These are phyloP conservation scores for Curvularia sp. DNA, from an alignment of 2,329 filamentous ascomycete genomes.

Conservation along the genomic window DNA sequence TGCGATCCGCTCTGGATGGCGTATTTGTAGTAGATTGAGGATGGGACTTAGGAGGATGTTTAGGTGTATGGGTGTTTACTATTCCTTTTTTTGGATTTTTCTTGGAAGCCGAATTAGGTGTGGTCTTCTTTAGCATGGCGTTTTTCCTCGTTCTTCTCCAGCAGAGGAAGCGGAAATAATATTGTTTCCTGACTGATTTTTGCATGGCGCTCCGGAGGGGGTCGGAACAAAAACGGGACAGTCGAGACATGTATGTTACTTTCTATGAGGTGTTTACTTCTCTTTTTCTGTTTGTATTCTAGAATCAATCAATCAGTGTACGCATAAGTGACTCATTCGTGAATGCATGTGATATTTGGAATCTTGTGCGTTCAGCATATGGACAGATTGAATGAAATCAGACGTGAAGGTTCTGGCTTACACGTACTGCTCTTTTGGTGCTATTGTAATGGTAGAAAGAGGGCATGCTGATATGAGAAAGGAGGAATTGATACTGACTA, in stretches of 20 bases:
- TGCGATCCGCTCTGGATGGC: slow-evolving; percentile 98
- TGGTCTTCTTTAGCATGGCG: background rate
- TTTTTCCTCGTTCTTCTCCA: background rate
- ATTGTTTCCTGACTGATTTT: background rate
- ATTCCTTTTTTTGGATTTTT: background rate
- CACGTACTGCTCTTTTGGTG: background rate
- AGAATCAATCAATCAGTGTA: background rate
- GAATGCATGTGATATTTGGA: background rate
- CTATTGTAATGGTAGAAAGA: background rate
- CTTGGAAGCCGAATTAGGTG: background rate
- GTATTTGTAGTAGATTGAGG: slow-evolving; percentile 68
- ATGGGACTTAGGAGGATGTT: background rate
- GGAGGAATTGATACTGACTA: background rate
- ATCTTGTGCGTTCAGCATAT: background rate
- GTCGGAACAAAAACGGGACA: background rate
- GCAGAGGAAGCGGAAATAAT: background rate
- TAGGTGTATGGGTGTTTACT: slow-evolving; percentile 1
- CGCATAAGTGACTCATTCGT: background rate
- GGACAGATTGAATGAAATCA: background rate
- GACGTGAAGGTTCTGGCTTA: background rate
- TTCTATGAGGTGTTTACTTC: background rate
- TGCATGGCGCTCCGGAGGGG: slow-evolving; percentile 1
- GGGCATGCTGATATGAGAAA: background rate
- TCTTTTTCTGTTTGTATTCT: background rate
- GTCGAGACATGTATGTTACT: background rate